Evolutionary conservation across 2,329 filamentous ascomycete genomes (phyloP), one percentile per base, ranked within the genome.

Genomic region (Venturiaceae sp.): DNA sequence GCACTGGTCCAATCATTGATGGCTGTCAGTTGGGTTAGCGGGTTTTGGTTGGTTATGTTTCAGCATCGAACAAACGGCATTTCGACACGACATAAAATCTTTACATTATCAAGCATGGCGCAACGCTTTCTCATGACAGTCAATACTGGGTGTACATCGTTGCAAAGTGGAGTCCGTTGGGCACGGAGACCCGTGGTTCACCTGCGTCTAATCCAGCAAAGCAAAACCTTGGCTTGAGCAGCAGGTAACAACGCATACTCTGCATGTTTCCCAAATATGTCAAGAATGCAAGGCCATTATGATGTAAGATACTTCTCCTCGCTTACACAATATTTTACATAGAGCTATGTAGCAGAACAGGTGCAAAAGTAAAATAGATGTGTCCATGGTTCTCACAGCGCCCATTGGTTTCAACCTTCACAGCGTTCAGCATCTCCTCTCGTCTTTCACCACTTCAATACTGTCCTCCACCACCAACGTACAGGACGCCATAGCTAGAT

Each of bases 321-420:
- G 21, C 16, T 21, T 26, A 50, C 44, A 30, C 23, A 50, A n/a
- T 30, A 50, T 28, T 50, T 23, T 50, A 32, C 44, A 50, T 50
- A 50, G 44, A 50, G 44, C 44, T 50, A 50, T 50, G 44, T 50
- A 50, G 44, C 26, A 30, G n/a, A 50, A n/a, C 44, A 50, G 44
- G 19, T 50, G 21, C 23, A 16, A 26, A n/a, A 30, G 16, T 30
- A 50, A 26, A 50, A 23, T 26, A 47, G 19, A n/a, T 30, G 44
- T 50, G 23, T 30, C 44, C 44, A 30, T 5, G 11, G 4, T 26
- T 14, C 8, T 21, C 44, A 28, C 13, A 47, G 26, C 44, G 16
- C 19, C n/a, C 23, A 9, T n/a, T n/a, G n/a, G n/a, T n/a, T n/a
- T n/a, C 11, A n/a, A 9, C 44, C 14, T n/a, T 21, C 44, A 28